Conservation (phyloP, 306 rosid species). For the Spatholobus suberectus region DNA sequence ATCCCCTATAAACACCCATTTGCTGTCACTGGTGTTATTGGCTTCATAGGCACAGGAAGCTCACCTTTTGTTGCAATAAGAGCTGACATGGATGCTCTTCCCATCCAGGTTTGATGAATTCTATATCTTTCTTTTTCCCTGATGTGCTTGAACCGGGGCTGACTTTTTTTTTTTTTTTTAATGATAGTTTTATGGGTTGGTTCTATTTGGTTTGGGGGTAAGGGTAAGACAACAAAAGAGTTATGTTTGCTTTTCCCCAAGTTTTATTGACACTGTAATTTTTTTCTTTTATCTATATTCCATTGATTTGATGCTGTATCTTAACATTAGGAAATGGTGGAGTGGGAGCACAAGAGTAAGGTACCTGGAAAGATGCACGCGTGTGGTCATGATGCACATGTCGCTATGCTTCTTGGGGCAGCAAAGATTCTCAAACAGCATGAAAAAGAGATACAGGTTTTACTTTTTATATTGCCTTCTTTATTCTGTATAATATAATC, state of each 20-base stretch:
- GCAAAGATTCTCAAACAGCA: constrained; percentile 83
- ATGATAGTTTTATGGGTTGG: background rate
- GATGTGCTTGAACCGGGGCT: background rate
- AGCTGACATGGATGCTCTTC: constrained; percentile 91
- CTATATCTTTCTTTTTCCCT: background rate
- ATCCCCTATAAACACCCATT: constrained; percentile 64
- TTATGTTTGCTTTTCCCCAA: background rate
- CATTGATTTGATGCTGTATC: background rate
- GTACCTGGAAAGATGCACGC: constrained; percentile 81
- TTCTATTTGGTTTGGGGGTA: background rate
- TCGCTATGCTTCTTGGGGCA: constrained; percentile 81
- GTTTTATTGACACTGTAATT: background rate
- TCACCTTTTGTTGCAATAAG: constrained; percentile 82
- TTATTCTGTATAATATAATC: no score
- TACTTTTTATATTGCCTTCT: background rate
- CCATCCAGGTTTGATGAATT: constrained; percentile 58
- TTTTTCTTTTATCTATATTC: background rate
- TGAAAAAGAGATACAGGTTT: constrained; percentile 54
- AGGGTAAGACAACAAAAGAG: background rate
- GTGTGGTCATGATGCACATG: constrained; percentile 89
- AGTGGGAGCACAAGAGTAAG: constrained; percentile 86
- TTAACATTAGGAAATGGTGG: constrained; percentile 68
- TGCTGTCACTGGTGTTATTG: constrained; percentile 72
- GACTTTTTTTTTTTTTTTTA: background rate
- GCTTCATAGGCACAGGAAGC: constrained; percentile 66